A percentile compares a stretch with the other conserved stretches of the same genome.
Evolutionary conservation across 306 rosid genomes (phyloP).

Genomic region (Cucurbita maxima): DNA sequence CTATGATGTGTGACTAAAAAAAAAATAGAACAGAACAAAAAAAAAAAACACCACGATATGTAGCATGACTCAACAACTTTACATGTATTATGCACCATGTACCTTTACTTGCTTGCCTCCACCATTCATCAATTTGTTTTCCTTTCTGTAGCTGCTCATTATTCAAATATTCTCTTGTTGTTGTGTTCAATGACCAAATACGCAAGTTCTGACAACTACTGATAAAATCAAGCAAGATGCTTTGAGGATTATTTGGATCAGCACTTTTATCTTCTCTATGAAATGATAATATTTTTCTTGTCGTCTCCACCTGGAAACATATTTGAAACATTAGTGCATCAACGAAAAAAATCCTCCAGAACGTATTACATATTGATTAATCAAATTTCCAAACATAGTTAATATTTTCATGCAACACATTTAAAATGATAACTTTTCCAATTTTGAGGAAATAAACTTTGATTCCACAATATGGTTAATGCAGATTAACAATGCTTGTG

Average conservation of each 20-base stretch:
- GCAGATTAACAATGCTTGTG: background rate
- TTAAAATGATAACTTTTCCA: background rate
- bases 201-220: conserved; percentile 98
- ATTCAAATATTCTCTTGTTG: conserved; percentile 82
- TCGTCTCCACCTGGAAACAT: conserved; percentile 68
- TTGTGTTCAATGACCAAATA: conserved; percentile 85
- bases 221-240: conserved; percentile 77
- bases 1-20: background rate
- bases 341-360: background rate
- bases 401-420: background rate
- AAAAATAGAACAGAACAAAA: background rate
- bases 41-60: background rate
- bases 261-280: conserved; percentile 87
- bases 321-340: conserved; percentile 3
- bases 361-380: background rate
- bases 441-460: background rate
- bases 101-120: conserved; percentile 98
- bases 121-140: conserved; percentile 99
- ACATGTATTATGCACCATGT: background rate
- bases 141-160: conserved; percentile 97
- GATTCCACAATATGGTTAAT: background rate
- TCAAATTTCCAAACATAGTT: background rate
- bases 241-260: conserved; percentile 83
- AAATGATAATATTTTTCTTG: conserved; percentile 77
- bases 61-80: background rate